Percentiles rank a stretch among this genome's conserved stretches.
Evolutionary conservation across 1,139 yeast genomes (phyloP).

Genomic region (Debaryomyces subglobosus): DNA sequence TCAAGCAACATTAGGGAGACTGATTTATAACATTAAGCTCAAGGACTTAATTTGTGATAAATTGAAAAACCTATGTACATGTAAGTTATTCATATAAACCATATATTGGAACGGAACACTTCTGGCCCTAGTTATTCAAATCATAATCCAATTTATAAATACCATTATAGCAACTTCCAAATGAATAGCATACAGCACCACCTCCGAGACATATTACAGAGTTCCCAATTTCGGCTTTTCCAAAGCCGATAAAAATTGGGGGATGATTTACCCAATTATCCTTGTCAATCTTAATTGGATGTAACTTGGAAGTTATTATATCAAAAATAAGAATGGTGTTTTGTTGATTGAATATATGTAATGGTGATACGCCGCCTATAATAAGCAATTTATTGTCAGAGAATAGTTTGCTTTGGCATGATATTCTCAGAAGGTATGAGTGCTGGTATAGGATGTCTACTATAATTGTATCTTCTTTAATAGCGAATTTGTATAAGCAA

Average conservation of each 20-base stretch:
- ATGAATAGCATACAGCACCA: slow-evolving; percentile 84
- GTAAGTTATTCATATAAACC: neutral
- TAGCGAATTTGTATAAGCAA: slow-evolving; percentile 34
- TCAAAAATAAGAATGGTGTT: slow-evolving; percentile 43
- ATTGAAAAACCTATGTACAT: neutral
- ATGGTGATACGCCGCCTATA: slow-evolving; percentile 64
- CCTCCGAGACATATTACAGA: slow-evolving; percentile 58
- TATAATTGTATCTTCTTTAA: slow-evolving; percentile 18
- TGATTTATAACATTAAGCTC: neutral
- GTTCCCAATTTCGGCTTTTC: slow-evolving; percentile 28
- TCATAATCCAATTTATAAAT: slow-evolving; percentile 3
- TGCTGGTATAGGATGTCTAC: slow-evolving; percentile 11
- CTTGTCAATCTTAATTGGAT: slow-evolving; percentile 31
- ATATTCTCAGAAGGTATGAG: slow-evolving; percentile 41
- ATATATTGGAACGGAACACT: neutral
- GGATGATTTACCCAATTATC: slow-evolving; percentile 38
- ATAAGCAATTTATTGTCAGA: slow-evolving; percentile 38
- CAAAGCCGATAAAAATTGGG: slow-evolving; percentile 67
- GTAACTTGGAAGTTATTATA: slow-evolving; percentile 20
- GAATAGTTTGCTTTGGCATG: slow-evolving; percentile 38
- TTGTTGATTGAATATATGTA: slow-evolving; percentile 35
- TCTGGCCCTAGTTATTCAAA: neutral
- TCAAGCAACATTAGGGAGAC: no score
- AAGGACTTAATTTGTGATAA: neutral
- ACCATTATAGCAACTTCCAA: slow-evolving; percentile 69